phyloP scores from a whole-genome alignment of 2,329 filamentous ascomycete species.

The Colletotrichum sp. region DNA sequence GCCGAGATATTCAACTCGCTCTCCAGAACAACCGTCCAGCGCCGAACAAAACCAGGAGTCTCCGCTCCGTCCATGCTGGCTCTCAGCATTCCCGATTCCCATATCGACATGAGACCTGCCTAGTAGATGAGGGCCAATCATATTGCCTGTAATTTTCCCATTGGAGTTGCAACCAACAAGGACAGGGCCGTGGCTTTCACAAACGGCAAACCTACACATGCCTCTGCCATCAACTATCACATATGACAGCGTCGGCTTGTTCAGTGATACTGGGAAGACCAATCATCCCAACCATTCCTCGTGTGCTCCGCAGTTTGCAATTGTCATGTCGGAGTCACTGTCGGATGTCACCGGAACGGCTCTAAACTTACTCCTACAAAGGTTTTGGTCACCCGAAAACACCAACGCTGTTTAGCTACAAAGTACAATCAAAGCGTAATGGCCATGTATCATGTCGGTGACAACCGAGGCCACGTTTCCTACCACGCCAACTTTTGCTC shows the following conservation, averaged over 20 bases:
- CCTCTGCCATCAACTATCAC: neutral
- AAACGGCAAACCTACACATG: neutral
- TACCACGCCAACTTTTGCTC: neutral
- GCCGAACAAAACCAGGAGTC: neutral
- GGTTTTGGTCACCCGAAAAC: neutral
- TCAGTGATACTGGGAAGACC: neutral
- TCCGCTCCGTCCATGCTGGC: neutral
- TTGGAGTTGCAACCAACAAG: neutral
- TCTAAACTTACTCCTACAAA: neutral
- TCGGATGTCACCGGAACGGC: neutral
- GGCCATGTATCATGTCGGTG: neutral
- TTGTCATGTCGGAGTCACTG: neutral
- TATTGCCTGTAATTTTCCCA: neutral
- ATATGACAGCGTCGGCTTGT: neutral
- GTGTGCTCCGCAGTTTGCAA: neutral
- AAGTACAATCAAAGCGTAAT: neutral
- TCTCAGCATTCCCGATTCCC: neutral
- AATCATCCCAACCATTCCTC: neutral
- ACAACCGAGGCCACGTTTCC: neutral
- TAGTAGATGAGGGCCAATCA: neutral
- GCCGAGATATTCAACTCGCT: neutral
- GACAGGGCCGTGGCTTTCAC: neutral
- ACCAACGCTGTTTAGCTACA: neutral
- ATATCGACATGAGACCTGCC: neutral
- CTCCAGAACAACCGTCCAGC: neutral